Conservation (phyloP, 23 red algal species). For the Agarophyton chilense region DNA sequence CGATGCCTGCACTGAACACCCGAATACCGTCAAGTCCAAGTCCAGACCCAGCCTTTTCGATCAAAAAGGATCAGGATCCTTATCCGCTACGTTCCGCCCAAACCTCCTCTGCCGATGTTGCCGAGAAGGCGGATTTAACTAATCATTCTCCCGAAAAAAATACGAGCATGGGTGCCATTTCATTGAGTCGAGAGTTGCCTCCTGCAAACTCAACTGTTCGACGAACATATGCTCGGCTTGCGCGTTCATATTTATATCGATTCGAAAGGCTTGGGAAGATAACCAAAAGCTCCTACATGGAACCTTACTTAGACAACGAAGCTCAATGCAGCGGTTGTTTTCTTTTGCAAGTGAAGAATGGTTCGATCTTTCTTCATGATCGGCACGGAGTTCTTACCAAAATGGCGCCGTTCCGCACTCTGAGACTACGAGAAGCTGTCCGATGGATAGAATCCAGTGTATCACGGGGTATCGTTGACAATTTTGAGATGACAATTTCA, state of each 20-base stretch:
- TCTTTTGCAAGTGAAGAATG: conserved; percentile 63
- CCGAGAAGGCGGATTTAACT: neutral
- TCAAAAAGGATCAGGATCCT: neutral
- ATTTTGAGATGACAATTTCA: conserved; percentile 59
- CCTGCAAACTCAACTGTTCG: conserved; percentile 27
- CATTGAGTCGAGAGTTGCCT: neutral
- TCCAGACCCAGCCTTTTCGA: neutral
- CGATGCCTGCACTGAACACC: neutral
- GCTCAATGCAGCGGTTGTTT: conserved; percentile 24
- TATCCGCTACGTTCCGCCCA: neutral
- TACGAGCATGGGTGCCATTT: neutral
- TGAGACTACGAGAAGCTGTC: conserved; percentile 56
- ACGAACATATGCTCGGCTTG: conserved; percentile 28
- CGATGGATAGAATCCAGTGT: conserved; percentile 44
- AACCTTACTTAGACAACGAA: neutral
- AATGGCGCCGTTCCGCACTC: conserved; percentile 48
- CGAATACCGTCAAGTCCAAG: neutral
- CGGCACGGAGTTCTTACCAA: conserved; percentile 31
- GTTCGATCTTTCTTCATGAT: conserved; percentile 48
- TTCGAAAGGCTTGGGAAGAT: conserved; percentile 22
- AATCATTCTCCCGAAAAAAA: neutral
- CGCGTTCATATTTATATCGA: conserved; percentile 8
- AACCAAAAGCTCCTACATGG: conserved; percentile 29
- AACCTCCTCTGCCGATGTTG: neutral
- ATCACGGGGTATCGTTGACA: conserved; percentile 32